Conservation (phyloP, 169 alveolate species). For the Eimeria praecox region DNA sequence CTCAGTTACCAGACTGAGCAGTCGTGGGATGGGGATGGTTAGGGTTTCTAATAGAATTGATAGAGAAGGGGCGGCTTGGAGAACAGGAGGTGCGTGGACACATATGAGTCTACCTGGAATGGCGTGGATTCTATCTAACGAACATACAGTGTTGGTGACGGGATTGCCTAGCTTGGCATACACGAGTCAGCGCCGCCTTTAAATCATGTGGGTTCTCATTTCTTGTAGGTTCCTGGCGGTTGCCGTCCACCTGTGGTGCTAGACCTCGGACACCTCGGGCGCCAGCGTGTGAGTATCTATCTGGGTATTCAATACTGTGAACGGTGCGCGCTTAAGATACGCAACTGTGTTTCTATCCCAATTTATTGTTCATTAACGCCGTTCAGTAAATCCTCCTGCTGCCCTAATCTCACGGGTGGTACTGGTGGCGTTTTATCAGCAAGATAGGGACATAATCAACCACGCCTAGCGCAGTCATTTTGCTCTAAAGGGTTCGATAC, state of each 20-base stretch:
- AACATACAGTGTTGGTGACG: neutral
- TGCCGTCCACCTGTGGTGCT: neutral
- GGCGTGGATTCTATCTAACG: neutral
- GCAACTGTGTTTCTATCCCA: neutral
- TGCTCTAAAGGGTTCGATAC: neutral
- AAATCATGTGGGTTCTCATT: neutral
- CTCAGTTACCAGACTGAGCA: too few species aligned
- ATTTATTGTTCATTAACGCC: neutral
- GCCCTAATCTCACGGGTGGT: neutral
- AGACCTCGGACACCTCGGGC: neutral
- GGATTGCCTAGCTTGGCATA: neutral
- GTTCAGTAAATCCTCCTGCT: neutral
- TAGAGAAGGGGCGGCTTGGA: neutral
- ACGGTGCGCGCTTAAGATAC: neutral
- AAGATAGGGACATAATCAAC: neutral
- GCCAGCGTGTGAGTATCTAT: neutral
- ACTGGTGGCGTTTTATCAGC: neutral
- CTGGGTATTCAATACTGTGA: neutral
- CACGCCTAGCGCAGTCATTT: neutral
- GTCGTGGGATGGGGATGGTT: neutral
- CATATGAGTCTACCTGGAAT: neutral
- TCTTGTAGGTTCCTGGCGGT: neutral
- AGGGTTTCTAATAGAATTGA: neutral
- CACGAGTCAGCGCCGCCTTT: too few species aligned
- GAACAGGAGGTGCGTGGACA: neutral